Percentiles rank a stretch among this genome's conserved stretches.
These are phyloP conservation scores for Kluyveromyces starmeri DNA, from an alignment of 805 yeast genomes.

Conservation along the genomic window DNA sequence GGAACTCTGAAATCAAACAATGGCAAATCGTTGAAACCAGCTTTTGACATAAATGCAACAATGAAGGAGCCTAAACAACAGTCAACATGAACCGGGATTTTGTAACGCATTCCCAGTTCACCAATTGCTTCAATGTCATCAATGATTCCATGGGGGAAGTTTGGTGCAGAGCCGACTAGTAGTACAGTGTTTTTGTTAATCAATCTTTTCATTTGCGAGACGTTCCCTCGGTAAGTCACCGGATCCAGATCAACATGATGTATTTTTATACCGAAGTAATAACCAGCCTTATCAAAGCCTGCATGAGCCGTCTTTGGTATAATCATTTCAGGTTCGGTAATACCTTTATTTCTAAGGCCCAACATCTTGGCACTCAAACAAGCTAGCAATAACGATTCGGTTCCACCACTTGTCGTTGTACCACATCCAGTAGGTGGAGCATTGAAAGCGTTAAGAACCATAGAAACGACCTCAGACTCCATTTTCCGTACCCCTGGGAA, in stretches of 20 bases:
- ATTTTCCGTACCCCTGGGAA: conserved; percentile 94
- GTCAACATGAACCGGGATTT: conserved; percentile 90
- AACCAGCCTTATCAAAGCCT: conserved; percentile 87
- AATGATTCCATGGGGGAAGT: conserved; percentile 92
- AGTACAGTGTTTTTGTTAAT: conserved; percentile 76
- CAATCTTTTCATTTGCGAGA: conserved; percentile 48
- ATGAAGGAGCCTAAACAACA: conserved; percentile 93
- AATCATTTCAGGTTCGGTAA: conserved; percentile 71
- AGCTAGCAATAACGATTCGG: conserved; percentile 82
- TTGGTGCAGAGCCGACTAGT: conserved; percentile 90
- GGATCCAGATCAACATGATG: conserved; percentile 74
- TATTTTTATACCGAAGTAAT: conserved; percentile 78
- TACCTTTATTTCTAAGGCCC: conserved; percentile 49
- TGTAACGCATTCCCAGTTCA: conserved; percentile 45
- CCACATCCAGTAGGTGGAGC: conserved; percentile 61
- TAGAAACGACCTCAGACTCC: conserved; percentile 91
- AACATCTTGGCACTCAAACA: conserved; percentile 82
- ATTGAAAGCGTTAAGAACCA: conserved; percentile 74
- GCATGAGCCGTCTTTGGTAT: conserved; percentile 92
- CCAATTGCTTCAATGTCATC: conserved; percentile 79
- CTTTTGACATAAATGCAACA: conserved; percentile 64
- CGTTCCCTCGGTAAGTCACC: conserved; percentile 56
- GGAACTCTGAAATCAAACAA: conserved; percentile 77
- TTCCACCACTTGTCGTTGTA: conserved; percentile 91
- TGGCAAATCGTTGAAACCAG: conserved; percentile 39